Conservation (phyloP, 140 eudicot genomes). For the Senecio squalidus region DNA sequence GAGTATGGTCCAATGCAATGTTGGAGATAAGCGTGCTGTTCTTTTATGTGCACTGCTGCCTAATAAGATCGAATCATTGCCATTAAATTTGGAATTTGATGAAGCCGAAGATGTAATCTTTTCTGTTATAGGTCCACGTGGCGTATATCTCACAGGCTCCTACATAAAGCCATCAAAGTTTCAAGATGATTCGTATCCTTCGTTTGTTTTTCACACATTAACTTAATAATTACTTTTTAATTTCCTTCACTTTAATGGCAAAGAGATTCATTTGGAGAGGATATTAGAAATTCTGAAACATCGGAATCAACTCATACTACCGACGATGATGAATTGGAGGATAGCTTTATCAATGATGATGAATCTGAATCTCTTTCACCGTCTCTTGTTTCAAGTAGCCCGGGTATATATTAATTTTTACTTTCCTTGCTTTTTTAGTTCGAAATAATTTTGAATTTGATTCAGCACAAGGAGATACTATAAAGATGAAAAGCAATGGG, state of each 20-base stretch:
- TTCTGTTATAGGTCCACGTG: slow-evolving; percentile 86
- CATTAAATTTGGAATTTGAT: slow-evolving; percentile 80
- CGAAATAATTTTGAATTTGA: background rate
- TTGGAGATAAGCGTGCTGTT: slow-evolving; percentile 71
- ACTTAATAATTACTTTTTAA: background rate
- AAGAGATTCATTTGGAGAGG: slow-evolving; percentile 88
- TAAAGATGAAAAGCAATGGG: slow-evolving; percentile 21
- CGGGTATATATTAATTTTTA: slow-evolving; percentile 36
- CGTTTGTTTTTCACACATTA: no score
- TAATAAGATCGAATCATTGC: slow-evolving; percentile 57
- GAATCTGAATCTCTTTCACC: slow-evolving; percentile 43
- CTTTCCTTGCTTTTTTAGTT: background rate
- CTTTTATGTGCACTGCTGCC: slow-evolving; percentile 71
- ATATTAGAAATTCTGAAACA: slow-evolving; percentile 59
- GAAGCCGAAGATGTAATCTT: slow-evolving; percentile 71
- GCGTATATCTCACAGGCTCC: slow-evolving; percentile 74
- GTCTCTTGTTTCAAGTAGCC: slow-evolving; percentile 40
- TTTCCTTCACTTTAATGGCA: slow-evolving; percentile 43
- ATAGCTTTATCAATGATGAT: slow-evolving; percentile 79
- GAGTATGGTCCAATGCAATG: slow-evolving; percentile 72
- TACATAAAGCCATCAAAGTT: slow-evolving; percentile 32
- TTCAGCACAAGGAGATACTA: slow-evolving; percentile 22
- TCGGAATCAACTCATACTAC: slow-evolving; percentile 38
- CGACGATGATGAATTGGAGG: slow-evolving; percentile 82
- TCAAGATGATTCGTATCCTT: slow-evolving; percentile 75